Conservation (phyloP, 768 basidiomycete genomes). For the Tricholoma bakamatsutake region DNA sequence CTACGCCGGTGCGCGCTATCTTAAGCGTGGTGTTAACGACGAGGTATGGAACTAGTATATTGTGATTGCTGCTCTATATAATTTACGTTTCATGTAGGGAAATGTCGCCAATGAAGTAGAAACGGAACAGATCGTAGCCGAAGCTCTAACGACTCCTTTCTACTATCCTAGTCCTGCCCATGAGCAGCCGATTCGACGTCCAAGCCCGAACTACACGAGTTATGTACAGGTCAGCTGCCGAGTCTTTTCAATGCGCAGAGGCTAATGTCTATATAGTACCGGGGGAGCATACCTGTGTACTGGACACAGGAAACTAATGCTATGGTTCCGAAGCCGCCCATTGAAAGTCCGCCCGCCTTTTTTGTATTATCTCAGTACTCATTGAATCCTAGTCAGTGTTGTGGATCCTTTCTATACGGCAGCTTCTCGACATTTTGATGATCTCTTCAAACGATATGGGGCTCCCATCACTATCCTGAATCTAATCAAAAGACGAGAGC, state of each 20-base stretch:
- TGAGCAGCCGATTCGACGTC: constrained; percentile 38
- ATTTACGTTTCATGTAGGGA: constrained; percentile 48
- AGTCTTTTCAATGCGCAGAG: background rate
- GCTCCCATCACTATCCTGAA: constrained; percentile 88
- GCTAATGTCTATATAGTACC: constrained; percentile 47
- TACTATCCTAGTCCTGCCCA: constrained; percentile 53
- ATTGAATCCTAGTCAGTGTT: constrained; percentile 60
- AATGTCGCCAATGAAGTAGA: constrained; percentile 99
- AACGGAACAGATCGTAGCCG: constrained; percentile 95
- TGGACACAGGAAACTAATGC: constrained; percentile 94
- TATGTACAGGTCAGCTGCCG: constrained; percentile 71
- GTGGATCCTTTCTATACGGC: constrained; percentile 94
- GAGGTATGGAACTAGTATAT: constrained; percentile 45
- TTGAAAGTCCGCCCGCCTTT: constrained; percentile 66
- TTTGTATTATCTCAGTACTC: background rate
- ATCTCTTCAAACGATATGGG: constrained; percentile 86
- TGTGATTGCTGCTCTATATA: background rate
- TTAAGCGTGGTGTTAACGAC: constrained; percentile 92
- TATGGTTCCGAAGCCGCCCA: constrained; percentile 91
- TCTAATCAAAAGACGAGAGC: constrained; percentile 82
- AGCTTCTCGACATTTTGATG: constrained; percentile 89
- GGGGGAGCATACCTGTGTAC: constrained; percentile 92
- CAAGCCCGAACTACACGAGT: constrained; percentile 86
- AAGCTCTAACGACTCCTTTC: constrained; percentile 85
- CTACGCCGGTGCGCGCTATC: constrained; percentile 91